Conservation (phyloP, 331 rosid genomes). For the Dryas integrifolia region DNA sequence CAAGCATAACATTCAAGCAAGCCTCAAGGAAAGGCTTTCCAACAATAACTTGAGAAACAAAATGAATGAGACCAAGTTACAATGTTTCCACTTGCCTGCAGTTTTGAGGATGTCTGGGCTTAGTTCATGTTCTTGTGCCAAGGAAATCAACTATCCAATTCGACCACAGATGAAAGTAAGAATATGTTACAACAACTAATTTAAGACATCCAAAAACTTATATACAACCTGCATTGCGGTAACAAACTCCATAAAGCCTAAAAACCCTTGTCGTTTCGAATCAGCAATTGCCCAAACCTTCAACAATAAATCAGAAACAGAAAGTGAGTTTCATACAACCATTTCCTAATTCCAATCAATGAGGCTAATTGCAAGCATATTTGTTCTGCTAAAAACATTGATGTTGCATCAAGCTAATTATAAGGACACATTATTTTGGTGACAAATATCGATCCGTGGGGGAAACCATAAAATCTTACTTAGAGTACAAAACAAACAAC, state of each 20-base stretch:
- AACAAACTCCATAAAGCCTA: conserved; percentile 64
- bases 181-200: background rate
- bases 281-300: conserved; percentile 88
- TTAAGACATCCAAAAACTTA: background rate
- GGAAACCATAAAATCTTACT: background rate
- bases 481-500: background rate
- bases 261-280: conserved; percentile 67
- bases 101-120: conserved; percentile 53
- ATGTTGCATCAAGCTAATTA: background rate
- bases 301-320: background rate
- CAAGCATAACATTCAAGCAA: background rate
- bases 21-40: background rate
- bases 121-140: conserved; percentile 72
- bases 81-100: conserved; percentile 45
- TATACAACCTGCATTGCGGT: conserved; percentile 77
- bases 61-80: background rate
- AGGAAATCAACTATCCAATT: conserved; percentile 56
- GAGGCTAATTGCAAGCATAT: too few relatives aligned
- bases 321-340: conserved; percentile 2
- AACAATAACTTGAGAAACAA: background rate
- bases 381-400: too few relatives aligned
- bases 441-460: background rate
- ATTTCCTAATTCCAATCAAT: background rate
- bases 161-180: conserved; percentile 6
- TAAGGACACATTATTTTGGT: background rate